Evolutionary conservation across 306 rosid genomes (phyloP).

Genomic region (Rubus idaeus): DNA sequence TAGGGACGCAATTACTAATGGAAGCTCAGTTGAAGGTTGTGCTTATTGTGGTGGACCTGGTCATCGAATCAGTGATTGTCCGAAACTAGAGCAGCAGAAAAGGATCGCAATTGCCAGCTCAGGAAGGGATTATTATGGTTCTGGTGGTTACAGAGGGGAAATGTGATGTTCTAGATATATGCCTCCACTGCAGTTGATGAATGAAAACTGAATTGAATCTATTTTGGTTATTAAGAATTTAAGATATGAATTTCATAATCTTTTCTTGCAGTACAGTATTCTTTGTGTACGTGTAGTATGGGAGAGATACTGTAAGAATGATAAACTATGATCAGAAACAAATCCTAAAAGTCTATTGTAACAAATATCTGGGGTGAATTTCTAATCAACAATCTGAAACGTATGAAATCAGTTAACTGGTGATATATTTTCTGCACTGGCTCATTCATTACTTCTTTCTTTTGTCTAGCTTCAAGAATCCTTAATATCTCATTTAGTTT

Average conservation of each 20-base stretch:
- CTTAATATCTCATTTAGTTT: slow-evolving; percentile 32
- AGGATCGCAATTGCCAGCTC: slow-evolving; percentile 72
- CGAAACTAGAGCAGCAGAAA: slow-evolving; percentile 86
- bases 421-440: slow-evolving; percentile 10
- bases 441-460: slow-evolving; percentile 36
- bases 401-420: slow-evolving; percentile 12
- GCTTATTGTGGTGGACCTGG: slow-evolving; percentile 97
- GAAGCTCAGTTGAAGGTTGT: slow-evolving; percentile 82
- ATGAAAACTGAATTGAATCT: not conserved
- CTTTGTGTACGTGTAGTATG: not conserved
- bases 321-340: no score
- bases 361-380: not conserved
- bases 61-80: slow-evolving; percentile 84
- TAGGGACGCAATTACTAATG: slow-evolving; percentile 55
- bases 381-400: no score
- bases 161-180: slow-evolving; percentile 37
- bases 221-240: not conserved
- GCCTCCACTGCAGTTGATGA: not conserved
- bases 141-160: slow-evolving; percentile 93
- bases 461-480: slow-evolving; percentile 48
- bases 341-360: not conserved
- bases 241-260: not conserved
- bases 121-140: slow-evolving; percentile 84
- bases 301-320: no score
- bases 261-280: not conserved